These are phyloP conservation scores for Beta macrorhiza DNA, from an alignment of 179 eudicot species.

Conservation along the genomic window DNA sequence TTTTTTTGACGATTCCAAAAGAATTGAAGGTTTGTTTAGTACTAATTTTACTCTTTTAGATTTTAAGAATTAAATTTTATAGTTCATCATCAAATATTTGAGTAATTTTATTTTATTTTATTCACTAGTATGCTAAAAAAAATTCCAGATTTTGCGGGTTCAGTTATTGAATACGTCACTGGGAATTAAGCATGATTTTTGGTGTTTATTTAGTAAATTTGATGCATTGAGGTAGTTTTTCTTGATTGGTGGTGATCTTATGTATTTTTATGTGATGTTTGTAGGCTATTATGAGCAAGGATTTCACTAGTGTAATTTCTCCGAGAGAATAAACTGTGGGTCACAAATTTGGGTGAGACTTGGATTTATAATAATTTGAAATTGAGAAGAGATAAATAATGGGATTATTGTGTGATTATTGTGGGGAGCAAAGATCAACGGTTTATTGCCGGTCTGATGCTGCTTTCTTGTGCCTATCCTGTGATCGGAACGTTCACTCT, in stretches of 20 bases:
- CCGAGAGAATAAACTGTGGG: neutral
- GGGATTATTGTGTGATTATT: slow-evolving; percentile 85
- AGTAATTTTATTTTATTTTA: too few relatives aligned
- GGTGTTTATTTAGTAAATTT: neutral
- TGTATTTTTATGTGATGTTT: neutral
- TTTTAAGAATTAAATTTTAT: too few relatives aligned
- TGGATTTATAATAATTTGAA: slow-evolving; percentile 3
- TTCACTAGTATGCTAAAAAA: too few relatives aligned
- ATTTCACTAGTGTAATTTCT: neutral
- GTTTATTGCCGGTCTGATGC: slow-evolving; percentile 88
- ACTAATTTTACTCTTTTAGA: too few relatives aligned
- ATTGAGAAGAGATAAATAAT: slow-evolving; percentile 30
- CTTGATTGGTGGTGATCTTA: neutral
- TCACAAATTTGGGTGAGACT: neutral
- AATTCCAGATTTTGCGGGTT: too few relatives aligned
- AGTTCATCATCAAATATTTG: too few relatives aligned
- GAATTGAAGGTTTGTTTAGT: too few relatives aligned
- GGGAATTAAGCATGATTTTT: neutral
- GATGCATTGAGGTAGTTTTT: neutral
- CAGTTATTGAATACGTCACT: neutral
- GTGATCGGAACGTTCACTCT: slow-evolving; percentile 91
- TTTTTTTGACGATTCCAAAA: too few relatives aligned
- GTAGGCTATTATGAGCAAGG: slow-evolving; percentile 16
- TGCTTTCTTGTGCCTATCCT: slow-evolving; percentile 85
- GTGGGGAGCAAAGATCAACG: slow-evolving; percentile 74